Percentiles rank a stretch among this genome's conserved stretches.
Evolutionary conservation across 1,284 basidiomycete species (phyloP).

Genomic region (Limonomyces culmigenus): DNA sequence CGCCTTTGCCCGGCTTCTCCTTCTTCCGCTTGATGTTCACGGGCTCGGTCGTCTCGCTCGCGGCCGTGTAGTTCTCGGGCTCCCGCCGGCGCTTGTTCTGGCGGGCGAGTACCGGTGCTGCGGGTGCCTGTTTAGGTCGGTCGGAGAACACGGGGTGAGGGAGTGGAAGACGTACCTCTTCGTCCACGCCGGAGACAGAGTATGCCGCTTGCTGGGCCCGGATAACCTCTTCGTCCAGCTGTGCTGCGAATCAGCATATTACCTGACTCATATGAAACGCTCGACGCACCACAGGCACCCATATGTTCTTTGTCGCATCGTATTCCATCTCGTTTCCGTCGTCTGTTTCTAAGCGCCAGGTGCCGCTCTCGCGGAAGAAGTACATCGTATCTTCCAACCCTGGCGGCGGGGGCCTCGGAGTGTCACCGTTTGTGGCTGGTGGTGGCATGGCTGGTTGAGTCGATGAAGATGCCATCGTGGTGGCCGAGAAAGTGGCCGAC

Average conservation of each 20-base stretch:
- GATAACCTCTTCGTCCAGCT: constrained; percentile 72
- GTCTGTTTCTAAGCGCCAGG: constrained; percentile 84
- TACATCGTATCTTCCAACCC: constrained; percentile 62
- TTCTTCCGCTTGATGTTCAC: constrained; percentile 18
- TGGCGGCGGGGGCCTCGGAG: background rate
- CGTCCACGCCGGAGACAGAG: constrained; percentile 78
- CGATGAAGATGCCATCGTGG: too few species aligned
- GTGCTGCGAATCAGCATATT: constrained; percentile 6
- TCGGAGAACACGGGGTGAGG: constrained; percentile 8
- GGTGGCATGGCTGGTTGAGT: too few species aligned
- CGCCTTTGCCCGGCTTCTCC: constrained; percentile 15
- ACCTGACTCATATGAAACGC: background rate
- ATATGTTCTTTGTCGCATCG: constrained; percentile 52
- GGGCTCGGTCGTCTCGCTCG: constrained; percentile 22
- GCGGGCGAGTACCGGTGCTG: constrained; percentile 65
- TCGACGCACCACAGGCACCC: constrained; percentile 66
- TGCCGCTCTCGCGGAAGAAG: constrained; percentile 57
- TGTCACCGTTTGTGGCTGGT: too few species aligned
- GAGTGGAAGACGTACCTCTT: constrained; percentile 45
- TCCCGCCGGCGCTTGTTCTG: constrained; percentile 73
- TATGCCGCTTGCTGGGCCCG: constrained; percentile 87
- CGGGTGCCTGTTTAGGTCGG: constrained; percentile 44
- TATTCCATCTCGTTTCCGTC: constrained; percentile 85
- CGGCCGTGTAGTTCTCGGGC: constrained; percentile 40
- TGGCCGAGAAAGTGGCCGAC: too few species aligned